Evolutionary conservation across 2,329 filamentous ascomycete genomes (phyloP).

Genomic region (Sporothrix brasiliensis): DNA sequence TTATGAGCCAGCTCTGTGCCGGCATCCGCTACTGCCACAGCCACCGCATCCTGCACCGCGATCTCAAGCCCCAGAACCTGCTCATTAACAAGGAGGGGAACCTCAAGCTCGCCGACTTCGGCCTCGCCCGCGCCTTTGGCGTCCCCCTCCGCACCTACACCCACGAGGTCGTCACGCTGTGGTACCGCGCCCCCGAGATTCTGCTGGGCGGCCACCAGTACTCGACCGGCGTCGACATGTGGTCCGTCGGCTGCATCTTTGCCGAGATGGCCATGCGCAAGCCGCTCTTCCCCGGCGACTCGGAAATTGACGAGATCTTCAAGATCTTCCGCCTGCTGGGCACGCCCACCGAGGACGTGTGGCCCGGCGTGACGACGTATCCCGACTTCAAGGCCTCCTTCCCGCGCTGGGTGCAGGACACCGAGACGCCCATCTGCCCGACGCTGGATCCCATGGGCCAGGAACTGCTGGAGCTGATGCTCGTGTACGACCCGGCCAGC

Average conservation of each 20-base stretch:
- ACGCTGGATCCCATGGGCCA: conserved; percentile 70
- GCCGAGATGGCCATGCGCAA: conserved; percentile 92
- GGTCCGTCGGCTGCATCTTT: conserved; percentile 88
- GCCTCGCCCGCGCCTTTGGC: conserved; percentile 84
- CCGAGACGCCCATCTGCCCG: conserved; percentile 64
- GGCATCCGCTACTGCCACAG: conserved; percentile 84
- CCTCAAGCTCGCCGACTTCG: conserved; percentile 83
- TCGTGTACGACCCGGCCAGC: conserved; percentile 81
- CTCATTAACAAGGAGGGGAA: conserved; percentile 84
- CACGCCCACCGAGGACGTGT: conserved; percentile 75
- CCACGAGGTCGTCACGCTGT: conserved; percentile 87
- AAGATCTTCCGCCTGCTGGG: conserved; percentile 86
- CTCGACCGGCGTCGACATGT: conserved; percentile 92
- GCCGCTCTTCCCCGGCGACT: conserved; percentile 85
- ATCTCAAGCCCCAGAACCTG: conserved; percentile 84
- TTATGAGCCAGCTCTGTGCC: conserved; percentile 82
- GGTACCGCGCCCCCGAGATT: conserved; percentile 87
- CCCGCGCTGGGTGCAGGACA: conserved; percentile 79
- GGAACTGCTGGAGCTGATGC: conserved; percentile 67
- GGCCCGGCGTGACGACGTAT: conserved; percentile 86
- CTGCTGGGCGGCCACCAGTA: conserved; percentile 85
- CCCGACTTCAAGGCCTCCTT: conserved; percentile 89
- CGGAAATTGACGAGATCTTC: conserved; percentile 92
- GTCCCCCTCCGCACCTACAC: conserved; percentile 87
- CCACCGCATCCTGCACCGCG: conserved; percentile 80